These are phyloP conservation scores for Pichia californica DNA, from an alignment of 805 yeast species.

Conservation along the genomic window DNA sequence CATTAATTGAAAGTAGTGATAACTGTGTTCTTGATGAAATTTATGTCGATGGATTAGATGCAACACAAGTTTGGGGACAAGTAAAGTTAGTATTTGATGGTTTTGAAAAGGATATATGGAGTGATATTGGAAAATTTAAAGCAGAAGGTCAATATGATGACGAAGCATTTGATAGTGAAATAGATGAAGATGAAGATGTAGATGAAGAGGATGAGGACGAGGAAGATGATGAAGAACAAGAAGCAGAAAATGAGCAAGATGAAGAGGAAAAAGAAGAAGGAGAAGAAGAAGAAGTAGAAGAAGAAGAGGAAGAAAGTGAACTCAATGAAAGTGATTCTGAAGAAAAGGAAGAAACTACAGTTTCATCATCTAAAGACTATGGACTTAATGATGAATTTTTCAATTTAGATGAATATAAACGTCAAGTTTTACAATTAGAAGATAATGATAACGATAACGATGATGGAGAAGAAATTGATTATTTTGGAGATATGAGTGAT, in stretches of 20 bases:
- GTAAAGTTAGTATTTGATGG: slow-evolving; percentile 78
- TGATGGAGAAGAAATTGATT: slow-evolving; percentile 46
- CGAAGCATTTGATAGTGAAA: slow-evolving; percentile 16
- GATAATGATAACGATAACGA: slow-evolving; percentile 37
- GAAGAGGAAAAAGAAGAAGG: slow-evolving; percentile 34
- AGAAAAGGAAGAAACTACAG: slow-evolving; percentile 25
- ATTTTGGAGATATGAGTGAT: slow-evolving; percentile 47
- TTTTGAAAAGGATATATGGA: slow-evolving; percentile 56
- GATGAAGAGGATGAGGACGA: slow-evolving; percentile 23
- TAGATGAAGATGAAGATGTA: slow-evolving; percentile 24
- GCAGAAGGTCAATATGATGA: slow-evolving; percentile 22
- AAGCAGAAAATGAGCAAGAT: slow-evolving; percentile 46
- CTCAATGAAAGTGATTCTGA: slow-evolving; percentile 32
- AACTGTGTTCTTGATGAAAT: slow-evolving; percentile 67
- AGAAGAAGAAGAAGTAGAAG: slow-evolving; percentile 32
- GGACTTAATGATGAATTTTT: slow-evolving; percentile 83
- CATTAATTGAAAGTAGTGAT: slow-evolving; percentile 35
- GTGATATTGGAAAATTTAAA: slow-evolving; percentile 47
- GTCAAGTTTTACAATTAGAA: slow-evolving; percentile 23
- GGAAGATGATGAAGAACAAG: slow-evolving; percentile 28
- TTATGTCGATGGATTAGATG: slow-evolving; percentile 78
- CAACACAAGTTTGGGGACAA: slow-evolving; percentile 92
- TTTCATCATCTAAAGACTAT: slow-evolving; percentile 26
- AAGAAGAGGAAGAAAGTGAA: slow-evolving; percentile 15
- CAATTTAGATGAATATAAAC: slow-evolving; percentile 66